Evolutionary conservation across 192 early-diverging fungal species (phyloP).

Genomic region (Backusella sp.): DNA sequence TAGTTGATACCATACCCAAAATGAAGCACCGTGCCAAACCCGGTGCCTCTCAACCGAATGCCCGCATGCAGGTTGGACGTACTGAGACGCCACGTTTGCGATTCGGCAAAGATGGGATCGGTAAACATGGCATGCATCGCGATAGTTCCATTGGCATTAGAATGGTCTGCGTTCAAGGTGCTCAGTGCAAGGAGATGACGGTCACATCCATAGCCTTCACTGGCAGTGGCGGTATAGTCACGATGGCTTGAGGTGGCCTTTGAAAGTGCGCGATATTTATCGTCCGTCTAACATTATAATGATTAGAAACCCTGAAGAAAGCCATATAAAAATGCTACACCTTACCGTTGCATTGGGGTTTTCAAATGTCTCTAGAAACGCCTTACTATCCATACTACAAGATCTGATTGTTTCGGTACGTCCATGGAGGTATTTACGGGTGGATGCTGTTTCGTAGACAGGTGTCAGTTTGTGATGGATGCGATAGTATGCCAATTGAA

Average conservation of each 20-base stretch:
- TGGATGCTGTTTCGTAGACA: slow-evolving; percentile 86
- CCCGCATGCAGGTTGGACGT: slow-evolving; percentile 79
- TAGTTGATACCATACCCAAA: slow-evolving; percentile 93
- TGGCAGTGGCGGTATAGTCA: slow-evolving; percentile 64
- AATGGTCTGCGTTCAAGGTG: slow-evolving; percentile 45
- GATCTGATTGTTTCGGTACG: slow-evolving; percentile 87
- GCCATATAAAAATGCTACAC: no score
- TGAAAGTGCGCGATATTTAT: slow-evolving; percentile 61
- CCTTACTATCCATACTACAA: slow-evolving; percentile 64
- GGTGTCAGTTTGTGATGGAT: slow-evolving; percentile 60
- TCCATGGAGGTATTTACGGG: slow-evolving; percentile 77
- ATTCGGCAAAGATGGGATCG: slow-evolving; percentile 71
- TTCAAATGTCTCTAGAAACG: slow-evolving; percentile 68
- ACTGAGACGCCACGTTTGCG: slow-evolving; percentile 68
- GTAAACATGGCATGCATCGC: slow-evolving; percentile 55
- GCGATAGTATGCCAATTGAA: slow-evolving; percentile 85
- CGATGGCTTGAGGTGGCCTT: slow-evolving; percentile 66
- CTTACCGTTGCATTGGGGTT: slow-evolving; percentile 26
- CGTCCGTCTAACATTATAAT: slow-evolving; percentile 36
- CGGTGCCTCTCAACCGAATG: slow-evolving; percentile 67
- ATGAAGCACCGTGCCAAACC: slow-evolving; percentile 79
- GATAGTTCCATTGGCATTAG: slow-evolving; percentile 6
- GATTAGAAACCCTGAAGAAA: neutral
- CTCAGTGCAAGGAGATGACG: slow-evolving; percentile 82
- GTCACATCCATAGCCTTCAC: slow-evolving; percentile 80